phyloP scores from a whole-genome alignment of 345 rosid species.

The Eucalyptus cloeziana region DNA sequence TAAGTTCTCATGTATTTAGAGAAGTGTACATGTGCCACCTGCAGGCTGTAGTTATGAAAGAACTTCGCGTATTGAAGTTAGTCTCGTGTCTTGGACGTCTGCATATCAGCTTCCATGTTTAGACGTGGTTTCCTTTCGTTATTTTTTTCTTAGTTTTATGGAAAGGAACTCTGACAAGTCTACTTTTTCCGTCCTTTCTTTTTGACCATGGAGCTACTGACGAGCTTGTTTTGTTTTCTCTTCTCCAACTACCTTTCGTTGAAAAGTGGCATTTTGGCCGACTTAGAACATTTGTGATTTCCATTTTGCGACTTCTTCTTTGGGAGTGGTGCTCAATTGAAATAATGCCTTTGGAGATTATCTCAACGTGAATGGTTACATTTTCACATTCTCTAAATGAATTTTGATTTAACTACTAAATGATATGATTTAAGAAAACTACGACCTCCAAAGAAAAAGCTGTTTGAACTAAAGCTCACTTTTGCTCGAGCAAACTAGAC shows the following conservation, averaged over 20 bases:
- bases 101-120: not conserved
- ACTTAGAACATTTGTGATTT: not conserved
- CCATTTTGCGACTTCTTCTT: not conserved
- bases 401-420: conserved; percentile 31
- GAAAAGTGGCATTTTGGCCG: not conserved
- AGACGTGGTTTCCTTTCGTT: not conserved
- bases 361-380: not conserved
- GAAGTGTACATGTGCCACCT: not conserved
- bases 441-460: conserved; percentile 61
- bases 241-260: not conserved
- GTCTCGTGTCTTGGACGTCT: not conserved
- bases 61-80: not conserved
- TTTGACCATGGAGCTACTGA: not conserved
- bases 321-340: not conserved
- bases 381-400: not conserved
- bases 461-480: conserved; percentile 52
- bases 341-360: not conserved
- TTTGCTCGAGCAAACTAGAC: conserved; percentile 60
- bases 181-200: not conserved
- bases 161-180: not conserved
- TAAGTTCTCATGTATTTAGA: not conserved
- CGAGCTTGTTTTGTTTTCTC: not conserved
- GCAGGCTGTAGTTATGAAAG: not conserved
- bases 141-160: not conserved
- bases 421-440: conserved; percentile 65